These are phyloP conservation scores for Beauveria asiatica DNA, from an alignment of 2,329 filamentous ascomycete species.

Conservation along the genomic window DNA sequence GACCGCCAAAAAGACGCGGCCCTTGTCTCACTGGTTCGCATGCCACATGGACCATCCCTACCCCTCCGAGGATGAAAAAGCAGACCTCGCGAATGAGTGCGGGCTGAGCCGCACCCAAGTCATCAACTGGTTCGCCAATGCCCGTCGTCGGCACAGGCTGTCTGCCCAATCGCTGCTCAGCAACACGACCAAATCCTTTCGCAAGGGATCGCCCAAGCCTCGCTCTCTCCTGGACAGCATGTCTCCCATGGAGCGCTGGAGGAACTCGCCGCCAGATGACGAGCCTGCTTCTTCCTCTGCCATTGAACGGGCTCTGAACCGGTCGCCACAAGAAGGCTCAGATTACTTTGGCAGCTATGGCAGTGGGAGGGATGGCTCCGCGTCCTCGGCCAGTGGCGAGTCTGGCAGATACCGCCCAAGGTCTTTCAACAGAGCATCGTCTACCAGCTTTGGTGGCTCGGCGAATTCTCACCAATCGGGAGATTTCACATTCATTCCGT, in stretches of 20 bases:
- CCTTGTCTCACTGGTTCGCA: constrained; percentile 38
- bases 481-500: not conserved
- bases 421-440: constrained; percentile 15
- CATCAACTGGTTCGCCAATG: constrained; percentile 43
- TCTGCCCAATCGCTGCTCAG: constrained; percentile 20
- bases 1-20: constrained; percentile 36
- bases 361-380: constrained; percentile 20
- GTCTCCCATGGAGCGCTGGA: constrained; percentile 38
- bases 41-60: constrained; percentile 38
- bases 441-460: constrained; percentile 13
- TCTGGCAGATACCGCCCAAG: constrained; percentile 17
- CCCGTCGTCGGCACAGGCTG: constrained; percentile 37
- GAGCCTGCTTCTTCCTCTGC: constrained; percentile 31
- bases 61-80: constrained; percentile 38
- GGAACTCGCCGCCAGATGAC: constrained; percentile 34
- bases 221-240: constrained; percentile 24
- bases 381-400: constrained; percentile 24
- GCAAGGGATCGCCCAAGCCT: constrained; percentile 36
- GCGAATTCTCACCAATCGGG: constrained; percentile 12
- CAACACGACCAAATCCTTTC: constrained; percentile 19
- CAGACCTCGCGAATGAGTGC: constrained; percentile 29
- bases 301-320: constrained; percentile 28
- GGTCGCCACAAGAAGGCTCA: constrained; percentile 5
- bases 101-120: constrained; percentile 37
- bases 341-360: constrained; percentile 14